These are phyloP conservation scores for Jatropha multifida DNA, from an alignment of 441 rosid genomes.

Conservation along the genomic window DNA sequence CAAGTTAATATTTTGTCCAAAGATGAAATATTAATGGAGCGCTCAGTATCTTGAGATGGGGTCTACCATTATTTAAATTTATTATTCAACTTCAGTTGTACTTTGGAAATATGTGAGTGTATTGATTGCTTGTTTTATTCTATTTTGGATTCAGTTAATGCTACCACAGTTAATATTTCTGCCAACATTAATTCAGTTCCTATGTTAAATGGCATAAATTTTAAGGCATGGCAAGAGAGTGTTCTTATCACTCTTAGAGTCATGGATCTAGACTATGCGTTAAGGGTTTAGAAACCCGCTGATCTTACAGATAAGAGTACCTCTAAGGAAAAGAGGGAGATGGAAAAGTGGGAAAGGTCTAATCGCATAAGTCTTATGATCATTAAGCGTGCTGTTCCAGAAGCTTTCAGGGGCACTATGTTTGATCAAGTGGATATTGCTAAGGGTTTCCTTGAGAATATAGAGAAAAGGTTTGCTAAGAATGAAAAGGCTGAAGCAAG, in stretches of 20 bases:
- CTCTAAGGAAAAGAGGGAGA: background rate
- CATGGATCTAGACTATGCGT: background rate
- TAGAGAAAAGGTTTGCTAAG: background rate
- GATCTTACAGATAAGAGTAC: background rate
- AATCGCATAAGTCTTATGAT: background rate
- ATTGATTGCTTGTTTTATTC: background rate
- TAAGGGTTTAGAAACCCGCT: background rate
- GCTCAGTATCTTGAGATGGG: background rate
- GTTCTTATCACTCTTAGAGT: background rate
- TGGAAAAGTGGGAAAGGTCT: background rate
- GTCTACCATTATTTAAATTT: background rate
- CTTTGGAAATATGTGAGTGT: background rate
- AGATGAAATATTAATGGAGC: background rate
- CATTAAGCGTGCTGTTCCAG: background rate
- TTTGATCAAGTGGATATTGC: too few species aligned
- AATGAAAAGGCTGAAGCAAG: background rate
- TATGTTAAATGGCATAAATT: background rate
- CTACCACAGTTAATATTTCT: background rate
- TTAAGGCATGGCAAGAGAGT: background rate
- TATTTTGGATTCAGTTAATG: background rate
- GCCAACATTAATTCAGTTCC: background rate
- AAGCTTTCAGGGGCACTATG: background rate
- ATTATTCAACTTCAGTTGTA: background rate
- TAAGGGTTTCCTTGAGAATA: background rate
- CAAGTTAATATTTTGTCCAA: background rate